A percentile compares a stretch with the other conserved stretches of the same genome.
phyloP scores from a whole-genome alignment of 768 basidiomycete species.

The Cyathus striatus region DNA sequence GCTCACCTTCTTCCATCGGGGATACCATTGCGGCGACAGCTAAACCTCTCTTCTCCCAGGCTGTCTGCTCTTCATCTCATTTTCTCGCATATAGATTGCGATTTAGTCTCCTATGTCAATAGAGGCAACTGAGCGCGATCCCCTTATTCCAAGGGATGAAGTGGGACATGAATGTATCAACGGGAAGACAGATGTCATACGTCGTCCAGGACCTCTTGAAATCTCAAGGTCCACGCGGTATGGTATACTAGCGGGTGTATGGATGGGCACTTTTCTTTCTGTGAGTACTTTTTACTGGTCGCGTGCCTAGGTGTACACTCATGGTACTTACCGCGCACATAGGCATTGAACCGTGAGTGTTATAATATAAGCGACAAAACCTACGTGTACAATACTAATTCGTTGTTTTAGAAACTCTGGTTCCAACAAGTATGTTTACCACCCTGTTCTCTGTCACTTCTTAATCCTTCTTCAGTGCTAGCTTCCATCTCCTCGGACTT shows the following conservation, averaged over 20 bases:
- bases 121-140: slow-evolving; percentile 24
- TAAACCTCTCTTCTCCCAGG: not conserved
- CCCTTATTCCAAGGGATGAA: slow-evolving; percentile 22
- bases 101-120: slow-evolving; percentile 13
- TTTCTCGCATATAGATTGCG: not conserved
- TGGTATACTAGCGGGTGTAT: slow-evolving; percentile 68
- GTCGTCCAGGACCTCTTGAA: slow-evolving; percentile 48
- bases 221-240: slow-evolving; percentile 55
- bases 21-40: not conserved
- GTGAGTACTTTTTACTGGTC: slow-evolving; percentile 36
- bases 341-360: slow-evolving; percentile 29
- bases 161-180: too few species aligned
- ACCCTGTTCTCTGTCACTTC: not conserved
- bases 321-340: slow-evolving; percentile 3
- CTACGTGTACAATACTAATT: slow-evolving; percentile 7
- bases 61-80: not conserved
- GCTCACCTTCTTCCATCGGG: not conserved
- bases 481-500: slow-evolving; percentile 80
- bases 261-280: slow-evolving; percentile 69
- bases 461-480: slow-evolving; percentile 42
- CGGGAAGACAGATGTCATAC: slow-evolving; percentile 8
- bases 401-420: slow-evolving; percentile 51
- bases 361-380: too few species aligned
- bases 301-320: not conserved
- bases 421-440: slow-evolving; percentile 70